These are phyloP conservation scores for Gamarada debralockiae DNA, from an alignment of 495 filamentous ascomycete genomes.

Conservation along the genomic window DNA sequence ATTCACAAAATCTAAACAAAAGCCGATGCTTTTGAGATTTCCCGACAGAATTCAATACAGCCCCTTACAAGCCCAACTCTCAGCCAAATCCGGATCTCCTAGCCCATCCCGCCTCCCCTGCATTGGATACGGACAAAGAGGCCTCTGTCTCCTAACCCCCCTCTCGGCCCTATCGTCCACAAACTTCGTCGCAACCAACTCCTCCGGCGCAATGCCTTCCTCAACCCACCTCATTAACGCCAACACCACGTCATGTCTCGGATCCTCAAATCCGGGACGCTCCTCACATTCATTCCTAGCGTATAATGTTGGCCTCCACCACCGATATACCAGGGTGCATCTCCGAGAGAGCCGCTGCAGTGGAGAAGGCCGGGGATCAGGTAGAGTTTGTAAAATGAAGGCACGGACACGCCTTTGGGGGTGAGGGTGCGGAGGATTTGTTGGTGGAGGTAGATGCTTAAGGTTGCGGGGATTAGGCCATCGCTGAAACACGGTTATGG, in stretches of 20 bases:
- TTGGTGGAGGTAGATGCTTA: constrained; percentile 41
- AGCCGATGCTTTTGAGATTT: no score
- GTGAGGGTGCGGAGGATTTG: constrained; percentile 32
- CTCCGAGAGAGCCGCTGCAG: constrained; percentile 30
- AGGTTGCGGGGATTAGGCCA: constrained; percentile 39
- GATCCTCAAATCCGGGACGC: constrained; percentile 40
- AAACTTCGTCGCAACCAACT: constrained; percentile 42
- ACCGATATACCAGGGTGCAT: constrained; percentile 43
- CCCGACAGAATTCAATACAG: no score
- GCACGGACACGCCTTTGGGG: constrained; percentile 25
- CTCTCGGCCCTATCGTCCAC: constrained; percentile 28
- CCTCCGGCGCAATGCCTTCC: constrained; percentile 32
- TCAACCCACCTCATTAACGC: constrained; percentile 54
- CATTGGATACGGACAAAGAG: constrained; percentile 41
- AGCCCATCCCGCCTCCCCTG: constrained; percentile 14
- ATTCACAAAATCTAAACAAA: no score
- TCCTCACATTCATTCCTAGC: constrained; percentile 19
- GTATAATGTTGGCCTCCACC: constrained; percentile 33
- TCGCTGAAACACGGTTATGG: no score
- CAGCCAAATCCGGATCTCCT: constrained; percentile 13
- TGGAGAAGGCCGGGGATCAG: constrained; percentile 41
- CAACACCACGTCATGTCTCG: constrained; percentile 41
- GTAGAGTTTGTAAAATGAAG: constrained; percentile 37
- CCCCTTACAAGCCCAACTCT: constrained; percentile 12
- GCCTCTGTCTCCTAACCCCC: constrained; percentile 39